phyloP scores from a whole-genome alignment of 257 asterid species.

The Plectranthus barbatus region DNA sequence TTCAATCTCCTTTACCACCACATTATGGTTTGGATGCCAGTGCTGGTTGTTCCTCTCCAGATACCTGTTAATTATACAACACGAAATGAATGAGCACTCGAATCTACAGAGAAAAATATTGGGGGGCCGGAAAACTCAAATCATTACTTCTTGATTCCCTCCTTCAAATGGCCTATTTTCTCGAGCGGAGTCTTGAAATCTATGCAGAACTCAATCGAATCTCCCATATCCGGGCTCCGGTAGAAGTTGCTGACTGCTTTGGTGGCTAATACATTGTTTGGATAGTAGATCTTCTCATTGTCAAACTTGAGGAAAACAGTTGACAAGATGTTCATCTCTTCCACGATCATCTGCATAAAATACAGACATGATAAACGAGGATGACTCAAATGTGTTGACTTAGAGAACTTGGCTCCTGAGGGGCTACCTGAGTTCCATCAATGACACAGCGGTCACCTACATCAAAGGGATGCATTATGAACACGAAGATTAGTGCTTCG shows the following conservation, averaged over 20 bases:
- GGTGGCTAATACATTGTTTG: conserved; percentile 70
- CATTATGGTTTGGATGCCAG: conserved; percentile 81
- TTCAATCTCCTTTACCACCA: conserved; percentile 82
- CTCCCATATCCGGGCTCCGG: conserved; percentile 94
- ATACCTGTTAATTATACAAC: conserved; percentile 40
- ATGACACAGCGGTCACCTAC: conserved; percentile 84
- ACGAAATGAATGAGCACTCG: no score
- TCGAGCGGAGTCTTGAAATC: conserved; percentile 71
- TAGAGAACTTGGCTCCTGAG: no score
- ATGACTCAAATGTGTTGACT: no score
- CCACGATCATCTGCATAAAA: conserved; percentile 61
- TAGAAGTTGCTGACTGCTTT: conserved; percentile 83
- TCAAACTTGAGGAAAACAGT: conserved; percentile 61
- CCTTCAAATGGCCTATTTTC: conserved; percentile 63
- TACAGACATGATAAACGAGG: not conserved
- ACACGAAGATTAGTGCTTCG: conserved; percentile 73
- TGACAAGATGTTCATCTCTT: conserved; percentile 79
- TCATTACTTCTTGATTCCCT: conserved; percentile 53
- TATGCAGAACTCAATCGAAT: conserved; percentile 56
- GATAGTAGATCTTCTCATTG: conserved; percentile 63
- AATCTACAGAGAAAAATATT: not conserved
- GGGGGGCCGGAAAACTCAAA: not conserved
- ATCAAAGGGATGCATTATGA: conserved; percentile 87
- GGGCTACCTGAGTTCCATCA: conserved; percentile 68
- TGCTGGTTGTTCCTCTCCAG: conserved; percentile 44